Percentiles rank a stretch among this genome's conserved stretches.
These are phyloP conservation scores for Helicocarpus griseus DNA, from an alignment of 2,329 filamentous ascomycete species.

Conservation along the genomic window DNA sequence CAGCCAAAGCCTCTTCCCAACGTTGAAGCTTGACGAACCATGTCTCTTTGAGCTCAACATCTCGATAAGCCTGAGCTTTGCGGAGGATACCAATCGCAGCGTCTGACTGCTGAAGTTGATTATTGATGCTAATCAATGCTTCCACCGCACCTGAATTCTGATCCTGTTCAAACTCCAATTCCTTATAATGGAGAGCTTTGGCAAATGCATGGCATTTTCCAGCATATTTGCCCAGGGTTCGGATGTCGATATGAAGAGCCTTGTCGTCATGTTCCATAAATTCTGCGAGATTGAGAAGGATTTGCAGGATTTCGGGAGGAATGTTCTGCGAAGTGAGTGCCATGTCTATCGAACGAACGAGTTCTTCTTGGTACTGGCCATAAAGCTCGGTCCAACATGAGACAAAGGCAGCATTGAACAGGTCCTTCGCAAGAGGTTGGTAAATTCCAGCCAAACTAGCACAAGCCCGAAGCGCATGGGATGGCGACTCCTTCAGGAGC, in stretches of 20 bases:
- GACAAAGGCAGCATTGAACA: constrained; percentile 98
- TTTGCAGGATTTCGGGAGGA: constrained; percentile 86
- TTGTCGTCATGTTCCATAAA: constrained; percentile 99
- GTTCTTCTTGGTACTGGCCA: constrained; percentile 91
- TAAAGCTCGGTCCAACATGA: constrained; percentile 98
- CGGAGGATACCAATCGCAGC: constrained; percentile 95
- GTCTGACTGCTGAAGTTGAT: constrained; percentile 96
- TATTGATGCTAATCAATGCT: constrained; percentile 97
- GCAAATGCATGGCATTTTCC: constrained; percentile 96
- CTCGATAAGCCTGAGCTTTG: constrained; percentile 89
- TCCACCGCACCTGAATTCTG: constrained; percentile 93
- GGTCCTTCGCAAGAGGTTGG: constrained; percentile 76
- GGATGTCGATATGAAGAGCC: constrained; percentile 91
- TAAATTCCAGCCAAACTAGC: constrained; percentile 86
- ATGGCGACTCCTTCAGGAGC: constrained; percentile 86
- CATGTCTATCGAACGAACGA: constrained; percentile 90
- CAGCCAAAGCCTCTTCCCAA: constrained; percentile 92
- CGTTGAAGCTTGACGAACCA: constrained; percentile 98
- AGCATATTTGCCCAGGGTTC: constrained; percentile 86
- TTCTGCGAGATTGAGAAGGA: constrained; percentile 89
- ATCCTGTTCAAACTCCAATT: constrained; percentile 94
- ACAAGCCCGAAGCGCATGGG: constrained; percentile 87
- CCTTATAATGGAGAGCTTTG: constrained; percentile 97
- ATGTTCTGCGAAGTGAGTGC: constrained; percentile 93
- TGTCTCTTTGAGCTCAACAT: constrained; percentile 92